Conservation (phyloP, 441 rosid species). For the Corymbia calophylla region DNA sequence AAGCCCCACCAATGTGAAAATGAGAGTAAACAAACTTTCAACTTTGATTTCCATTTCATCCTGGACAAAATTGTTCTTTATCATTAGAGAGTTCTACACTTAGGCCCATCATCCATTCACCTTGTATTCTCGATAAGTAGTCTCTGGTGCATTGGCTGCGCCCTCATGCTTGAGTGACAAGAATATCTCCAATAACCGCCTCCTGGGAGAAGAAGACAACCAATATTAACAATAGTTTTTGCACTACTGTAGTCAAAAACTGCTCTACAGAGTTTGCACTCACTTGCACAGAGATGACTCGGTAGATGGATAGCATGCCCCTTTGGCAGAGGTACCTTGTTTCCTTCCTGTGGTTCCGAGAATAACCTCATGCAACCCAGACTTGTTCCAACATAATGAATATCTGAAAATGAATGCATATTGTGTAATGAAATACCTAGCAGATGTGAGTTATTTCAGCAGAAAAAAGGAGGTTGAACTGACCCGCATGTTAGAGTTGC, state of each 20-base stretch:
- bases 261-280: slow-evolving; percentile 7
- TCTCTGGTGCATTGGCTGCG: slow-evolving; percentile 14
- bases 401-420: slow-evolving; percentile 38
- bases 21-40: neutral
- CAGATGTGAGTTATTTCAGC: neutral
- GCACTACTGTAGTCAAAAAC: neutral
- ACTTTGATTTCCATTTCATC: neutral
- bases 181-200: slow-evolving; percentile 50
- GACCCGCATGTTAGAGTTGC: slow-evolving; percentile 93
- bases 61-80: neutral
- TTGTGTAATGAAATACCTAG: neutral
- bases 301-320: slow-evolving; percentile 71
- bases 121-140: slow-evolving; percentile 69
- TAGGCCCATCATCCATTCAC: slow-evolving; percentile 16
- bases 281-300: slow-evolving; percentile 90
- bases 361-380: slow-evolving; percentile 82
- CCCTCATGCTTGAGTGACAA: slow-evolving; percentile 21
- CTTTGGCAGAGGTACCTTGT: slow-evolving; percentile 89
- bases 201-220: slow-evolving; percentile 23
- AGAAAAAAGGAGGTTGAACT: slow-evolving; percentile 2
- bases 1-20: neutral
- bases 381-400: slow-evolving; percentile 81
- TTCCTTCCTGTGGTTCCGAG: slow-evolving; percentile 94
- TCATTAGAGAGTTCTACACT: neutral
- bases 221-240: neutral